phyloP scores from a whole-genome alignment of 2,329 filamentous ascomycete species.

The Trichoderma harzianum region DNA sequence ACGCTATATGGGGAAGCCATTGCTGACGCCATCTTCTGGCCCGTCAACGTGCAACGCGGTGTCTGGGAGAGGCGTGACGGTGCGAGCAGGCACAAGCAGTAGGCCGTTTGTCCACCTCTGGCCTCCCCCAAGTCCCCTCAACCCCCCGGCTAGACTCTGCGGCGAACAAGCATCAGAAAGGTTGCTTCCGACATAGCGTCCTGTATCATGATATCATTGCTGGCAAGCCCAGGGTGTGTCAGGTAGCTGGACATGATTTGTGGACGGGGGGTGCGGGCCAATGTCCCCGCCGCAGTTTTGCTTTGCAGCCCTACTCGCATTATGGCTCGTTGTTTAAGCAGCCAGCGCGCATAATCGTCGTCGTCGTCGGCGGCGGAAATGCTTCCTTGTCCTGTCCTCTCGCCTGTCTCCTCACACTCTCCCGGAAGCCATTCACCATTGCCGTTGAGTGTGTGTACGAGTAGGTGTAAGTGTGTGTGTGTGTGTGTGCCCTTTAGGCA shows the following conservation, averaged over 20 bases:
- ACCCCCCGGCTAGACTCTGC: conserved; percentile 16
- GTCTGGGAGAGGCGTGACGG: background rate
- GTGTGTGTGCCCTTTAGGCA: conserved; percentile 8
- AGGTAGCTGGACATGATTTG: conserved; percentile 19
- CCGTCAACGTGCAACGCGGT: conserved; percentile 12
- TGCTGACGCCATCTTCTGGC: conserved; percentile 17
- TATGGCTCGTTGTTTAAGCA: conserved; percentile 4
- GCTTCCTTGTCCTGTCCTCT: background rate
- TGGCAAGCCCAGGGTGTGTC: conserved; percentile 4
- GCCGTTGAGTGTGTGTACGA: background rate
- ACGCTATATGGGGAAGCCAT: conserved; percentile 15
- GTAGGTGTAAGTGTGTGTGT: background rate
- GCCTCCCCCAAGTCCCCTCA: background rate
- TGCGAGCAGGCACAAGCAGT: background rate
- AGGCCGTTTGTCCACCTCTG: background rate
- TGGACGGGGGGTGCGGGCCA: conserved; percentile 13
- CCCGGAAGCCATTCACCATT: background rate
- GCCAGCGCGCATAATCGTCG: conserved; percentile 10
- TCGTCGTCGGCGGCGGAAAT: background rate
- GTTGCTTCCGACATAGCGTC: conserved; percentile 22
- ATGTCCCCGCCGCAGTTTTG: conserved; percentile 15
- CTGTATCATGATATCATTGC: conserved; percentile 35
- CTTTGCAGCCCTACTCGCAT: conserved; percentile 16
- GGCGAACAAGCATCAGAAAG: conserved; percentile 20
- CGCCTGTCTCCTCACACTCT: background rate